phyloP scores from a whole-genome alignment of 2,329 filamentous ascomycete genomes.

The Microcera coccophila region DNA sequence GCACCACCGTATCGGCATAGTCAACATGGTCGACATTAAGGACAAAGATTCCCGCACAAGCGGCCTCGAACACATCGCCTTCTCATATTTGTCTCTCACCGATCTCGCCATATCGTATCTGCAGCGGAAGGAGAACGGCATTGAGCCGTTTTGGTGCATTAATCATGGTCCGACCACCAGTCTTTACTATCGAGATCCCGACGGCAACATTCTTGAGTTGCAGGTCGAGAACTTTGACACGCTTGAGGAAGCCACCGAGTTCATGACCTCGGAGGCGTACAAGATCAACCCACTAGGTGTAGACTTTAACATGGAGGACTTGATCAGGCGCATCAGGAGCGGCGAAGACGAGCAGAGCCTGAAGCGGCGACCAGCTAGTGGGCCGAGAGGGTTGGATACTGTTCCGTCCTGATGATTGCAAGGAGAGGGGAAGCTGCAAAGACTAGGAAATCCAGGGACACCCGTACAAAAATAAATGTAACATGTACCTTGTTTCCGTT shows the following conservation, averaged over 20 bases:
- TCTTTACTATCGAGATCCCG: slow-evolving; percentile 12
- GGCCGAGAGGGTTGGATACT: background rate
- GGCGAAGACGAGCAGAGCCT: background rate
- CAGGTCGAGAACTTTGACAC: slow-evolving; percentile 14
- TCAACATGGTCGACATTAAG: background rate
- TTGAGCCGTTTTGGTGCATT: slow-evolving; percentile 8
- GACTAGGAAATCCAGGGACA: background rate
- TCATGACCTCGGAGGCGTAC: slow-evolving; percentile 4
- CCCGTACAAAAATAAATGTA: background rate
- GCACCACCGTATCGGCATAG: background rate
- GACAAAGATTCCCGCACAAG: background rate
- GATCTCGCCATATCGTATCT: background rate
- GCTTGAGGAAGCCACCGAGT: slow-evolving; percentile 3
- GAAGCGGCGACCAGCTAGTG: background rate
- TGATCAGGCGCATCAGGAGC: background rate
- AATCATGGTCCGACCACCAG: slow-evolving; percentile 14
- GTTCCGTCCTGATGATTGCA: background rate
- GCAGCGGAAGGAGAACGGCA: background rate
- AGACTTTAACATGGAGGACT: slow-evolving; percentile 7
- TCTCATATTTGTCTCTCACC: background rate
- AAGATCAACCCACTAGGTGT: slow-evolving; percentile 8
- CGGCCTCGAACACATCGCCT: background rate
- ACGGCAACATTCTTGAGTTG: slow-evolving; percentile 10
- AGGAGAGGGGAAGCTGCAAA: background rate
- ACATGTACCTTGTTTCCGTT: background rate